Conservation (phyloP, 2,329 filamentous ascomycete species). For the Phaeosphaeriaceae sp. region DNA sequence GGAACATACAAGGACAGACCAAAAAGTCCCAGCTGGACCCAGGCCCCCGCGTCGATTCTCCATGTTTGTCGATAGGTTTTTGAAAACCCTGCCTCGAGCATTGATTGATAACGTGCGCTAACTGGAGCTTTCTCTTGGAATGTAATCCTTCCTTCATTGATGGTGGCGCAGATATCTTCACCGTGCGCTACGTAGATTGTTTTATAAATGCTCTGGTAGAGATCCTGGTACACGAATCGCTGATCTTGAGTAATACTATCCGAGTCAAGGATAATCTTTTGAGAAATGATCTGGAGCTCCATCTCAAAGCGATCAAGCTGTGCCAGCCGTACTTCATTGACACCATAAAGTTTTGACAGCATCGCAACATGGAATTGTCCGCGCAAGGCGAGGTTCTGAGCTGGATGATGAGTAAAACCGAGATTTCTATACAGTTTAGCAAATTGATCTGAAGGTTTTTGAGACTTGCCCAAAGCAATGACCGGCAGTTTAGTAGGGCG, state of each 20-base stretch:
- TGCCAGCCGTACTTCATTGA: constrained; percentile 47
- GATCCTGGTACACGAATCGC: constrained; percentile 28
- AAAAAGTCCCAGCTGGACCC: constrained; percentile 77
- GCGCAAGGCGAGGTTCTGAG: constrained; percentile 32
- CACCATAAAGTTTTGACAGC: constrained; percentile 33
- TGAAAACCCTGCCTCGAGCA: constrained; percentile 30
- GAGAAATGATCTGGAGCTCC: constrained; percentile 49
- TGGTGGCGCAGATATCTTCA: constrained; percentile 14
- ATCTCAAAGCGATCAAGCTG: constrained; percentile 50
- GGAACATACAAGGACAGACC: constrained; percentile 83
- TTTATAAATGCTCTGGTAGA: constrained; percentile 32
- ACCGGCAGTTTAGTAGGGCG: constrained; percentile 40
- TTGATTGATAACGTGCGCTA: constrained; percentile 40
- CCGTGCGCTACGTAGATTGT: constrained; percentile 32
- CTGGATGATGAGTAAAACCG: constrained; percentile 28
- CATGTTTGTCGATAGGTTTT: constrained; percentile 10
- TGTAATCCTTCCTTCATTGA: constrained; percentile 5
- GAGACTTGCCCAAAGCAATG: constrained; percentile 10
- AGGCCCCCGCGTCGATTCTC: constrained; percentile 58
- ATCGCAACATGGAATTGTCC: constrained; percentile 38
- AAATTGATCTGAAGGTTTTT: constrained; percentile 24
- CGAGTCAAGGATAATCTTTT: constrained; percentile 43
- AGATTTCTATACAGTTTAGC: constrained; percentile 32
- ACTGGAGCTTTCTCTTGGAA: constrained; percentile 19
- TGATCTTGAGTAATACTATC: constrained; percentile 43